phyloP scores from a whole-genome alignment of 2,329 filamentous ascomycete species.

The Penicillium hordei region DNA sequence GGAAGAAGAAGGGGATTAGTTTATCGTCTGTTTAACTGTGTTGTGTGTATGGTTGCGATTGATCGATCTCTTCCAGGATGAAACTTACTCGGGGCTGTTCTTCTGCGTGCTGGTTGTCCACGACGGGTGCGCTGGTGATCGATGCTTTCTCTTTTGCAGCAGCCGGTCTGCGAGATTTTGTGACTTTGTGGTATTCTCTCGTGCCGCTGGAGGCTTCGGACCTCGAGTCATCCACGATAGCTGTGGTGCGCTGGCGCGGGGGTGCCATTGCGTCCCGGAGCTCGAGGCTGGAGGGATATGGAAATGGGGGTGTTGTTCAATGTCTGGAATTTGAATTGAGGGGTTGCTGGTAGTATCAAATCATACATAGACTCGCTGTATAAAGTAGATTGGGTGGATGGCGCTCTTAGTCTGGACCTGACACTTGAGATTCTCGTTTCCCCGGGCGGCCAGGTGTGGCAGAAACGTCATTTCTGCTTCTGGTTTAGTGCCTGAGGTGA shows the following conservation, averaged over 20 bases:
- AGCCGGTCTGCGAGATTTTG: slow-evolving; percentile 35
- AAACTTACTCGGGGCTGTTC: slow-evolving; percentile 36
- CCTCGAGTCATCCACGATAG: slow-evolving; percentile 46
- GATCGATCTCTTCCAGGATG: not conserved
- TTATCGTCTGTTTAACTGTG: not conserved
- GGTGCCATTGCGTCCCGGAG: slow-evolving; percentile 42
- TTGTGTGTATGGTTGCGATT: not conserved
- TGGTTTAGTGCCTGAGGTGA: slow-evolving; percentile 1
- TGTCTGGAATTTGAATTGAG: not conserved
- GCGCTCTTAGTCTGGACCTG: slow-evolving; percentile 1
- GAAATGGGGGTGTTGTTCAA: slow-evolving; percentile 2
- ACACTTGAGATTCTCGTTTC: slow-evolving; percentile 10
- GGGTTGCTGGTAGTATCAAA: not conserved
- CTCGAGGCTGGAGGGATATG: slow-evolving; percentile 8
- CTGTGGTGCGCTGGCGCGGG: slow-evolving; percentile 44
- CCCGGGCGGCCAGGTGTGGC: slow-evolving; percentile 7
- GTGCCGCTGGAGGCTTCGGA: slow-evolving; percentile 50
- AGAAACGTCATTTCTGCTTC: slow-evolving; percentile 12
- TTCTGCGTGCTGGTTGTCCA: not conserved
- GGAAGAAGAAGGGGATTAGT: not conserved
- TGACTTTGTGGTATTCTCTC: slow-evolving; percentile 36
- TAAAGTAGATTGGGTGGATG: slow-evolving; percentile 3
- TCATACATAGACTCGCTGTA: slow-evolving; percentile 2
- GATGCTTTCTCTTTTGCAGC: slow-evolving; percentile 29
- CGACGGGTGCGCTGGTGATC: slow-evolving; percentile 33